Base-by-base conservation (phyloP, 257 asterid species). In the Salvia rosmarinus region DNA sequence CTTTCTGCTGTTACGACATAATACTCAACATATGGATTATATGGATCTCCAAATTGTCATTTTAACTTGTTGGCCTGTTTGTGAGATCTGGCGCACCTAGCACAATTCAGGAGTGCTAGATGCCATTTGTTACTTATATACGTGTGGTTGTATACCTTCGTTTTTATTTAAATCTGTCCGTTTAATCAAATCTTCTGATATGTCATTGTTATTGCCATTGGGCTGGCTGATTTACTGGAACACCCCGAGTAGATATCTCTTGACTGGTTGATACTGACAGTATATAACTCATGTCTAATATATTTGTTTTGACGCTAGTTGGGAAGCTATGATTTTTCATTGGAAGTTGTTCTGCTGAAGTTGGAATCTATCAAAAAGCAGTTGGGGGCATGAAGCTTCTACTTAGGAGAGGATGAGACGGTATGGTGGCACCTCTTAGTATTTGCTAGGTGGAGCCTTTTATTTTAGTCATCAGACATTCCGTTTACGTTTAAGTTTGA, bases 261-360 rank as follows among this genome's bases (percentile, higher is more conserved):
- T 9, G 8, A 9, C 50, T n/a, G 55, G 40, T 37, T 58, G 37
- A 9, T 34, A 12, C 70, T 13, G 64, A 28, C 6, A 14, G 19
- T 14, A 10, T 64, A 34, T 68, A 58, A 39, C 57, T 11, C 57
- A 46, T 23, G 43, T 60, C 79, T 80, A 43, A 76, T 62, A 5
- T 72, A 9, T 79, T 55, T 73, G 44, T 65, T 68, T 76, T 76
- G 79, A 32, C 80, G 82, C 56, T 76, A 85, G 87, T 58, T 80
- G 77, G 85, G 75, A 80, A 84, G 80, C 21, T 52, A 9, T 74
- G 28, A 58, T 67, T 55, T 77, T 47, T 20, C 20, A 35, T 63
- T 46, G 80, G 82, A 75, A 79, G 84, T 77, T 58, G 79, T 75
- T 71, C 74, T 35, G 63, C 78, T n/a, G 89, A 79, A 74, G 85